A percentile compares a stretch with the other conserved stretches of the same genome.
Conservation (phyloP, 768 basidiomycete species). For the Butyriboletus loyo region DNA sequence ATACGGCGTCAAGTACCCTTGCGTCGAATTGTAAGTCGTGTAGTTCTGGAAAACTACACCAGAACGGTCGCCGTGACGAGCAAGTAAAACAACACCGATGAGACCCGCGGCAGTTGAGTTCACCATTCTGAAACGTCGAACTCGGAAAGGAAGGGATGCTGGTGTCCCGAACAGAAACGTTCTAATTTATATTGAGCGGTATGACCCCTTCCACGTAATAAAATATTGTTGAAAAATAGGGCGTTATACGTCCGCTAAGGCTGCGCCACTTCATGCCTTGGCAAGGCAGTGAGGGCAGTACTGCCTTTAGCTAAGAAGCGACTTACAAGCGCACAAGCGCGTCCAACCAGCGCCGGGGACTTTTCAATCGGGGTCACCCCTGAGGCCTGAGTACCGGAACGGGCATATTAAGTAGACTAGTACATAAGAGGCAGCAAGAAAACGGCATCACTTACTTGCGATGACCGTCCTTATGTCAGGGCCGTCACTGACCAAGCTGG, state of each 20-base stretch:
- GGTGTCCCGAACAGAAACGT: background rate
- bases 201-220: background rate
- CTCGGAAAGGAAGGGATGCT: background rate
- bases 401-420: no score
- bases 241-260: background rate
- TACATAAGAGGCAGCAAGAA: no score
- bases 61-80: slow-evolving; percentile 73
- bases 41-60: slow-evolving; percentile 66
- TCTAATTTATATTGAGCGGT: slow-evolving; percentile 5
- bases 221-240: background rate
- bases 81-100: slow-evolving; percentile 71
- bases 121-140: slow-evolving; percentile 18
- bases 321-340: background rate
- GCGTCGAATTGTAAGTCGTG: slow-evolving; percentile 58
- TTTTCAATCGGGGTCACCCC: background rate
- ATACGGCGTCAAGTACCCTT: slow-evolving; percentile 68
- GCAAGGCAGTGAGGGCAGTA: background rate
- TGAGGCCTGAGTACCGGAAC: no score
- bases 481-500: no score
- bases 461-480: no score
- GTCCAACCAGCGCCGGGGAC: background rate
- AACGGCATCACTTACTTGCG: no score
- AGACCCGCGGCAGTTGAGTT: slow-evolving; percentile 33
- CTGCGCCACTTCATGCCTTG: background rate
- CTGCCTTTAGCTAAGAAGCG: background rate